A percentile compares a stretch with the other conserved stretches of the same genome.
These are phyloP conservation scores for Diaporthe vexans DNA, from an alignment of 2,329 filamentous ascomycete genomes.

Conservation along the genomic window DNA sequence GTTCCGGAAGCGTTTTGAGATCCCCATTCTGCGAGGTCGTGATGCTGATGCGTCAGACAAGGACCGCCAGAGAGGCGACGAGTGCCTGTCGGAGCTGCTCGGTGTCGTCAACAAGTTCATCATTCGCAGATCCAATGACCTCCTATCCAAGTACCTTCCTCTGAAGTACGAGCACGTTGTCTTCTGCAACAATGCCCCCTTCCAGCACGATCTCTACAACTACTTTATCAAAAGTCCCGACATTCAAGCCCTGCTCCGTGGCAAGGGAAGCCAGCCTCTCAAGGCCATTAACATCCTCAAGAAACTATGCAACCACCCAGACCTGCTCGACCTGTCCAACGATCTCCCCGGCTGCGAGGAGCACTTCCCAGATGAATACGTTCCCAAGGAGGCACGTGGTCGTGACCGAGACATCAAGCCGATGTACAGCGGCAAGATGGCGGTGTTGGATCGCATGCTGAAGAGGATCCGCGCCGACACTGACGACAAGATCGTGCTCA, in stretches of 20 bases:
- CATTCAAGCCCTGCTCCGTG: constrained; percentile 90
- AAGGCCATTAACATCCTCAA: constrained; percentile 98
- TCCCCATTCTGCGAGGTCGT: constrained; percentile 91
- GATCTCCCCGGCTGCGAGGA: constrained; percentile 91
- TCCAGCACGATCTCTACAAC: constrained; percentile 94
- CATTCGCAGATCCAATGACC: constrained; percentile 97
- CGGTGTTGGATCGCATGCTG: constrained; percentile 97
- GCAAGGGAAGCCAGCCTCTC: constrained; percentile 94
- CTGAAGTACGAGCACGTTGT: constrained; percentile 99
- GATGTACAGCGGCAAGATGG: constrained; percentile 99
- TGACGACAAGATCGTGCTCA: constrained; percentile 98
- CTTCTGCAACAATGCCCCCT: constrained; percentile 94
- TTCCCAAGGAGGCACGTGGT: constrained; percentile 88
- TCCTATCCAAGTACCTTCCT: constrained; percentile 95
- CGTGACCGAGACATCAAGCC: constrained; percentile 92
- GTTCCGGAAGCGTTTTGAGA: constrained; percentile 93
- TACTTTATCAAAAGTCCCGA: constrained; percentile 97
- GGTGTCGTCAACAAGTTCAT: constrained; percentile 97
- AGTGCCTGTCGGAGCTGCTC: constrained; percentile 85
- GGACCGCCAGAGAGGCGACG: constrained; percentile 86
- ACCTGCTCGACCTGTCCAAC: constrained; percentile 84
- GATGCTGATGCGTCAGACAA: constrained; percentile 90
- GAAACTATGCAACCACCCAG: constrained; percentile 98
- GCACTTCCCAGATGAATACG: constrained; percentile 86
- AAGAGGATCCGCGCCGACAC: constrained; percentile 95